Percentiles rank a stretch among this genome's conserved stretches.
phyloP scores from a whole-genome alignment of 306 rosid species.

The Malus asiatica region DNA sequence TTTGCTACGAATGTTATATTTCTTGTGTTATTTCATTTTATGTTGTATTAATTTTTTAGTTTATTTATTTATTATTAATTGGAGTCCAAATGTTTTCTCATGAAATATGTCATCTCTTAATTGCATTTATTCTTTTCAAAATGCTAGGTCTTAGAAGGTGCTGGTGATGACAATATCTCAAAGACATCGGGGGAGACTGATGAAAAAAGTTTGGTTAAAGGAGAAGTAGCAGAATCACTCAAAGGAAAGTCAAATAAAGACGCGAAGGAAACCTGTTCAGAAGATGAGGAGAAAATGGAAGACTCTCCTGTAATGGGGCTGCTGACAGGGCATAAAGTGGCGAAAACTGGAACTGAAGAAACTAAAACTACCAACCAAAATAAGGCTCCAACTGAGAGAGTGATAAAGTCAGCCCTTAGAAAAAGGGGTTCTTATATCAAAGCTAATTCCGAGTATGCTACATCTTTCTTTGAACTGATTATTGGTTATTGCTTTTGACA shows the following conservation, averaged over 20 bases:
- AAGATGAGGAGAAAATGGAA: slow-evolving; percentile 58
- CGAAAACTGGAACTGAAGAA: slow-evolving; percentile 34
- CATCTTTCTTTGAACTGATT: slow-evolving; percentile 17
- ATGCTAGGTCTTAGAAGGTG: slow-evolving; percentile 64
- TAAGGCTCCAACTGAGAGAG: slow-evolving; percentile 45
- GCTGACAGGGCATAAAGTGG: slow-evolving; percentile 42
- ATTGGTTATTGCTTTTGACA: background rate
- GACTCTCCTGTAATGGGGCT: slow-evolving; percentile 73
- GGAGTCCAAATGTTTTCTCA: background rate
- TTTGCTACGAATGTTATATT: background rate
- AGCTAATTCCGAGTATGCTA: slow-evolving; percentile 80
- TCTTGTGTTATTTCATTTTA: background rate
- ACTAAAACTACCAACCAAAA: slow-evolving; percentile 39
- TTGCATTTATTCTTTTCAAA: slow-evolving; percentile 14
- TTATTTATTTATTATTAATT: background rate
- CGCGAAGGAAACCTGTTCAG: slow-evolving; percentile 35
- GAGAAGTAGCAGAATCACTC: slow-evolving; percentile 35
- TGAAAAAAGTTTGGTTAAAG: slow-evolving; percentile 37
- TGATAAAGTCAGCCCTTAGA: slow-evolving; percentile 61
- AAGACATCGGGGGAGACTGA: slow-evolving; percentile 43
- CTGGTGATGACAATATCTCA: slow-evolving; percentile 39
- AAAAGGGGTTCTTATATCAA: slow-evolving; percentile 63
- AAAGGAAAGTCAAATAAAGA: slow-evolving; percentile 44
- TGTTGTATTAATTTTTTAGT: background rate
- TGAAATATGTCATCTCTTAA: background rate